phyloP scores from a whole-genome alignment of 2,329 filamentous ascomycete genomes.

The Pyricularia grisea region DNA sequence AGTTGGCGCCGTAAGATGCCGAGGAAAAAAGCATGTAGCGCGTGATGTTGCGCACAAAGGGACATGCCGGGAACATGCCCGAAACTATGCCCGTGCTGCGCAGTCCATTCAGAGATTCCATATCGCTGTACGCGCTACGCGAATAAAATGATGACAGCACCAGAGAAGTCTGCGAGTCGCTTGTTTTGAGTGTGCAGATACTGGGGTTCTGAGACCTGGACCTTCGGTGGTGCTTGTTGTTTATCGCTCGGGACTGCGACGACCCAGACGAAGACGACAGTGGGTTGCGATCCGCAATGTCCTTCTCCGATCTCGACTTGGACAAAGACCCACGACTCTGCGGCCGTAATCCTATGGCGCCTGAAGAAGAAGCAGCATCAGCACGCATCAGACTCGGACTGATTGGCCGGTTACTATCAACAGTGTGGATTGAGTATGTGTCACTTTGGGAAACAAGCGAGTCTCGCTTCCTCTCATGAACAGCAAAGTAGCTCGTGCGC shows the following conservation, averaged over 20 bases:
- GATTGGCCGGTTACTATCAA: slow-evolving; percentile 31
- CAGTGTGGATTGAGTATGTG: slow-evolving; percentile 40
- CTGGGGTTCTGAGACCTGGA: slow-evolving; percentile 30
- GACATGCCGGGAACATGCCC: slow-evolving; percentile 49
- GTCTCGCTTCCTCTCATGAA: slow-evolving; percentile 40
- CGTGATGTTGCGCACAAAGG: slow-evolving; percentile 52
- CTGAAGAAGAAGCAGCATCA: not conserved
- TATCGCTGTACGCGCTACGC: slow-evolving; percentile 31
- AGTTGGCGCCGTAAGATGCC: slow-evolving; percentile 55
- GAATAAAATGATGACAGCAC: slow-evolving; percentile 38
- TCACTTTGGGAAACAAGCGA: slow-evolving; percentile 48
- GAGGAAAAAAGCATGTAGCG: slow-evolving; percentile 59
- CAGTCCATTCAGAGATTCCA: slow-evolving; percentile 37
- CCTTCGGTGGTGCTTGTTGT: slow-evolving; percentile 17
- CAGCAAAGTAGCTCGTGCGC: slow-evolving; percentile 37
- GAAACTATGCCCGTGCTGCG: slow-evolving; percentile 43
- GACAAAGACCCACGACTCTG: not conserved
- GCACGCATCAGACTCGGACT: slow-evolving; percentile 24
- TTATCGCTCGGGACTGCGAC: slow-evolving; percentile 8
- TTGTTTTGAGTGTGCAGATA: slow-evolving; percentile 51
- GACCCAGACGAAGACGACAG: not conserved
- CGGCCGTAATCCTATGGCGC: not conserved
- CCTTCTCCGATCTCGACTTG: slow-evolving; percentile 24
- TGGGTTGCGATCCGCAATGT: slow-evolving; percentile 12
- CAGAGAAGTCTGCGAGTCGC: slow-evolving; percentile 44